Evolutionary conservation across 345 rosid species (phyloP).

Genomic region (Lepidium sativum): DNA sequence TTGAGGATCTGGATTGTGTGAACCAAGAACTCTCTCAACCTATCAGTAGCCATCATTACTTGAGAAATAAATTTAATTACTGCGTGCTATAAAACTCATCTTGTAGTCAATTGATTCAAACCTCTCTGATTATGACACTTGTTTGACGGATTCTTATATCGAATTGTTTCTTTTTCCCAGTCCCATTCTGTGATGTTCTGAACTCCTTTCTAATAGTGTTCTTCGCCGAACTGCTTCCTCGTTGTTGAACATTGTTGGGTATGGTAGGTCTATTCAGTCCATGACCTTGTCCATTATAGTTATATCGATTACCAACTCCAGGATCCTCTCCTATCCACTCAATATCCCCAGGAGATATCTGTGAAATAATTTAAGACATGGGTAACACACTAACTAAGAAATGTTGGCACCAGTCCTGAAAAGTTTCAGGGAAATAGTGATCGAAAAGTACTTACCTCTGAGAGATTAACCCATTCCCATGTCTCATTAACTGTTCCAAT

Average conservation of each 20-base stretch:
- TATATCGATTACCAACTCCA: constrained; percentile 43
- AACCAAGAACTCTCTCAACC: constrained; percentile 75
- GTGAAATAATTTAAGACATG: not conserved
- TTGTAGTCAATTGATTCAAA: constrained; percentile 20
- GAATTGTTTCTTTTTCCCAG: constrained; percentile 53
- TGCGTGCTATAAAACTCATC: not conserved
- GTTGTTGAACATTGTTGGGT: constrained; percentile 42
- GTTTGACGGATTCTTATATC: constrained; percentile 74
- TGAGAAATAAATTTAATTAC: not conserved
- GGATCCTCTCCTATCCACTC: constrained; percentile 76
- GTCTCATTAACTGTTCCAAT: constrained; percentile 63
- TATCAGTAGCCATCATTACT: constrained; percentile 18
- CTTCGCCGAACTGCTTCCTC: constrained; percentile 49
- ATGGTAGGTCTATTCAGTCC: constrained; percentile 42
- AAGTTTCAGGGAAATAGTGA: not conserved
- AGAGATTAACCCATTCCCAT: constrained; percentile 92
- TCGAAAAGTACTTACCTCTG: constrained; percentile 44
- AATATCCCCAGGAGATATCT: constrained; percentile 82
- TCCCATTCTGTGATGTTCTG: constrained; percentile 61
- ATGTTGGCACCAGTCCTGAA: not conserved
- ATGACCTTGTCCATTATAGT: constrained; percentile 34
- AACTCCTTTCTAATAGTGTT: constrained; percentile 65
- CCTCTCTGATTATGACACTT: constrained; percentile 63
- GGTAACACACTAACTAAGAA: not conserved
- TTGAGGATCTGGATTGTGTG: constrained; percentile 61